Base-by-base conservation (phyloP, 257 asterid species). In the Capsicum rhomboideum region DNA sequence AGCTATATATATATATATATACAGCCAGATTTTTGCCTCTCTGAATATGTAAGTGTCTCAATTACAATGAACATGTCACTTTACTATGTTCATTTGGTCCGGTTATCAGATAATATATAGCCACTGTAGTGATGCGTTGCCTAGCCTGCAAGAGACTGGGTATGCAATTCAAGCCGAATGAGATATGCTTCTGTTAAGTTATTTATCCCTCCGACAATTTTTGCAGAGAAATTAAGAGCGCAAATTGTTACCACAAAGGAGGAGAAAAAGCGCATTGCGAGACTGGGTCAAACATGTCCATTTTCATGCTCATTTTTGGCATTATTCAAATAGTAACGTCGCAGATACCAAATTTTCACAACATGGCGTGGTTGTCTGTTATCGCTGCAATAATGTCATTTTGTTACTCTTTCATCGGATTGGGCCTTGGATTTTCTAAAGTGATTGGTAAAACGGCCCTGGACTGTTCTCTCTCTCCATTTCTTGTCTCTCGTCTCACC, bases 331-430 rank as follows among this genome's bases (percentile, higher is more conserved):
- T 91, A 49, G 5, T 90, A 16, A 86, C 82, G 56, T 94, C 98
- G 13, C 98, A 93, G 83, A 93, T 91, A 84, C 97, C 98, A 46
- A 87, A 91, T 88, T 93, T 94, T 63, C 94, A 88, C 46, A 89
- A 89, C 80, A 93, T 88, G 82, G 90, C 90, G 67, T 91, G 95
- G 98, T 89, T 94, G 28, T 94, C 98, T 34, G 80, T 89, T 80
- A 53, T 93, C 50, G 96, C 97, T 1, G 94, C 98, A 29, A 77
- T 88, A 87, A 94, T 94, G 98, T 93, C 98, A 34, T 93, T 94
- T 72, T 79, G 88, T 13, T 94, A 94, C 84, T 86, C 98, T 49
- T 85, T 23, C 66, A 91, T 90, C 23, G 97, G 97, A 78, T 63
- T 93, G 6, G 94, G 86, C 63, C 97, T 94, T 78, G 98, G 95